phyloP scores from a whole-genome alignment of 805 yeast species.

The Grigorovia transvaalensis region DNA sequence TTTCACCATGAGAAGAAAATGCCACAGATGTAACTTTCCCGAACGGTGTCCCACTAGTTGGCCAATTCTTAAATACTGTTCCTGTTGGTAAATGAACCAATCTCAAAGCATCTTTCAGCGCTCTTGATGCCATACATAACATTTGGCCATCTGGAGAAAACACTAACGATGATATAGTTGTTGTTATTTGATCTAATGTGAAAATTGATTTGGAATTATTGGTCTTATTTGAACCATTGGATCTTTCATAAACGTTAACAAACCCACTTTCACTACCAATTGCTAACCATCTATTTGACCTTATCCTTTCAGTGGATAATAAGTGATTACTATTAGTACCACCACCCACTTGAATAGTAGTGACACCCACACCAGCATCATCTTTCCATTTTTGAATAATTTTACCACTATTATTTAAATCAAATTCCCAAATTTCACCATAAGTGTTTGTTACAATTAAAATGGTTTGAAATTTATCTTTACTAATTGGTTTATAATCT shows the following conservation, averaged over 20 bases:
- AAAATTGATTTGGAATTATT: slow-evolving; percentile 40
- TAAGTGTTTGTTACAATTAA: slow-evolving; percentile 56
- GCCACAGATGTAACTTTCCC: slow-evolving; percentile 81
- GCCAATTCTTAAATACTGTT: slow-evolving; percentile 89
- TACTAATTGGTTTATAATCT: slow-evolving; percentile 23
- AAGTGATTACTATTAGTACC: slow-evolving; percentile 25
- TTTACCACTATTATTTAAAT: slow-evolving; percentile 36
- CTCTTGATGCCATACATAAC: slow-evolving; percentile 74
- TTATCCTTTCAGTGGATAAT: slow-evolving; percentile 18
- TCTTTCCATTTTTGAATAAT: slow-evolving; percentile 71
- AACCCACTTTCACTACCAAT: slow-evolving; percentile 83
- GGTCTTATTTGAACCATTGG: slow-evolving; percentile 4
- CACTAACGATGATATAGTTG: slow-evolving; percentile 60
- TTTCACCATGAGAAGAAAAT: slow-evolving; percentile 72
- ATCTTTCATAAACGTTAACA: slow-evolving; percentile 72
- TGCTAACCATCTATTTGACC: slow-evolving; percentile 66
- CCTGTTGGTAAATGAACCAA: slow-evolving; percentile 82
- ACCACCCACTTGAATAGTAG: slow-evolving; percentile 67
- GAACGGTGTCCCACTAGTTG: slow-evolving; percentile 90
- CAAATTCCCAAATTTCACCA: slow-evolving; percentile 90
- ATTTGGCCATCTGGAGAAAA: slow-evolving; percentile 87
- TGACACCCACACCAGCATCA: slow-evolving; percentile 74
- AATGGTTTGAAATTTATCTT: slow-evolving; percentile 19
- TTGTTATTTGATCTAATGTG: slow-evolving; percentile 67
- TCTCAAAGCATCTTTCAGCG: slow-evolving; percentile 74